Conservation (phyloP, 345 rosid species). For the Cardamine occulta region DNA sequence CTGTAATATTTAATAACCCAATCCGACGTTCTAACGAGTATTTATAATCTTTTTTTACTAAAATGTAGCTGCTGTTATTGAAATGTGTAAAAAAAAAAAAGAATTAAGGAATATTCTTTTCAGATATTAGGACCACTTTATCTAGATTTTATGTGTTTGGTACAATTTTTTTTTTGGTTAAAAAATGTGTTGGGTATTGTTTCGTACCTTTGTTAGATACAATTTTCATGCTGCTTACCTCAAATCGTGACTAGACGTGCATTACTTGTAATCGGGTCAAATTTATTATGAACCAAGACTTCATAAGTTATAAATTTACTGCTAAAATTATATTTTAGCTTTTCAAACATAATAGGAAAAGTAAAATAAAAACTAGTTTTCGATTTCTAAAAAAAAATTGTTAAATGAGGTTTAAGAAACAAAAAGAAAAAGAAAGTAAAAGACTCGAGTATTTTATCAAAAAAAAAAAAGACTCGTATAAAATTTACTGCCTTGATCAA, state of each 20-base stretch:
- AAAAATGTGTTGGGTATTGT: slow-evolving; percentile 5
- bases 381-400: not conserved
- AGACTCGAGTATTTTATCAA: too few relatives aligned
- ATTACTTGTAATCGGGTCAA: slow-evolving; percentile 15
- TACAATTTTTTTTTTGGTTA: not conserved
- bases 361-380: not conserved
- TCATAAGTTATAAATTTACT: not conserved
- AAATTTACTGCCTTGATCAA: not conserved
- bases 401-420: not conserved
- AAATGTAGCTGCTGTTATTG: not conserved
- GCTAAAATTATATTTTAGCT: not conserved
- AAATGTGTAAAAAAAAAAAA: not conserved
- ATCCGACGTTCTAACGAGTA: too few relatives aligned
- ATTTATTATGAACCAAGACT: not conserved
- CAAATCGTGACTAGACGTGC: slow-evolving; percentile 33
- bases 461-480: not conserved
- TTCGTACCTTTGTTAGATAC: slow-evolving; percentile 9
- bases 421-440: too few relatives aligned
- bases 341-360: not conserved
- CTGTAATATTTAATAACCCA: too few relatives aligned
- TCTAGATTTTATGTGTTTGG: slow-evolving; percentile 21
- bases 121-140: slow-evolving; percentile 25
- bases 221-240: not conserved
- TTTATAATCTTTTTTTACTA: not conserved
- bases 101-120: slow-evolving; percentile 18